Evolutionary conservation across 768 basidiomycete species (phyloP).

Genomic region (Pulveroboletus sp.): DNA sequence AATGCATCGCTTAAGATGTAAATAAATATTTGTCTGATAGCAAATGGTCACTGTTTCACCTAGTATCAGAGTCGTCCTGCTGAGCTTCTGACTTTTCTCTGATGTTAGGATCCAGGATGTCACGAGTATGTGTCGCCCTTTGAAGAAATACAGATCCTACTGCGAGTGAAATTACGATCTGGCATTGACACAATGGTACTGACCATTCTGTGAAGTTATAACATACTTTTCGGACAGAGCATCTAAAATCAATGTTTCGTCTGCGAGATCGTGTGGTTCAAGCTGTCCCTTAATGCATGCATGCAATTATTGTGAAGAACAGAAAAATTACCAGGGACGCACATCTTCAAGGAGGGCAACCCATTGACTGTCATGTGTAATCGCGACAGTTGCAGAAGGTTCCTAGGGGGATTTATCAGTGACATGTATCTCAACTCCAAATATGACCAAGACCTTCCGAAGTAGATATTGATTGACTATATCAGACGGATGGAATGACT

Average conservation of each 20-base stretch:
- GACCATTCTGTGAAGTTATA: neutral
- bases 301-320: neutral
- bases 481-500: neutral
- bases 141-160: neutral
- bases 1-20: too few relatives aligned
- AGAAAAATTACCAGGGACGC: neutral
- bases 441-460: neutral
- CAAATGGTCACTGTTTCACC: too few relatives aligned
- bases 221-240: neutral
- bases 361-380: constrained; percentile 8
- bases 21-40: too few relatives aligned
- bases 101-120: too few relatives aligned
- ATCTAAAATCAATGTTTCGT: neutral
- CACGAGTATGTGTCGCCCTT: neutral
- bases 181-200: neutral
- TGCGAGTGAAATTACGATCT: neutral
- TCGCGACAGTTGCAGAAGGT: neutral
- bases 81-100: too few relatives aligned
- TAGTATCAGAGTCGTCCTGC: too few relatives aligned
- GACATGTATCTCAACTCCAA: neutral
- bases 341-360: neutral
- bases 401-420: neutral
- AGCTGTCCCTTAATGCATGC: neutral
- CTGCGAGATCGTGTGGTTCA: neutral
- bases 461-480: neutral